These are phyloP conservation scores for Fusarium ambrosium DNA, from an alignment of 2,329 filamentous ascomycete species.

Conservation along the genomic window DNA sequence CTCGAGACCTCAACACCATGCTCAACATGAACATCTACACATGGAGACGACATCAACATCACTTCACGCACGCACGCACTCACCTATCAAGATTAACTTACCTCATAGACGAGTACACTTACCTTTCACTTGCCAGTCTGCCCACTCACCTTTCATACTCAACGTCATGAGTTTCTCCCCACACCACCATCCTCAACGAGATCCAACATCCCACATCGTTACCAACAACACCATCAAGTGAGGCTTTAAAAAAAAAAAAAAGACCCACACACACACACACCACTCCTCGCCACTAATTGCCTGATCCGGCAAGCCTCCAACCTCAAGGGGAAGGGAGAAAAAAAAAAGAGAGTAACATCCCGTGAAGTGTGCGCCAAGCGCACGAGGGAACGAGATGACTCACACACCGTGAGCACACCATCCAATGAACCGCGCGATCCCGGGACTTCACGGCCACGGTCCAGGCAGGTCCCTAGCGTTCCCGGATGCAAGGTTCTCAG, in stretches of 20 bases:
- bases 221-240: background rate
- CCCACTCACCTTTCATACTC: conserved; percentile 14
- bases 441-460: conserved; percentile 29
- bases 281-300: conserved; percentile 38
- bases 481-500: conserved; percentile 8
- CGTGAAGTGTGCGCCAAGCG: conserved; percentile 26
- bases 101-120: background rate
- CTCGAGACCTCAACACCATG: conserved; percentile 18
- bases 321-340: conserved; percentile 31
- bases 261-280: conserved; percentile 31
- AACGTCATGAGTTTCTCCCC: background rate
- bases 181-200: conserved; percentile 6
- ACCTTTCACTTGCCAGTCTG: conserved; percentile 19
- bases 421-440: conserved; percentile 30
- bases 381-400: conserved; percentile 40
- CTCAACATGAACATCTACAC: background rate
- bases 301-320: conserved; percentile 43
- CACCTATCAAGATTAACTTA: background rate
- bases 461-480: conserved; percentile 21
- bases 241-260: background rate
- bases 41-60: background rate
- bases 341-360: conserved; percentile 18
- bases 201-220: conserved; percentile 17
- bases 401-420: conserved; percentile 46
- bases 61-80: conserved; percentile 13